Base-by-base conservation (phyloP, 768 basidiomycete genomes). In the Boletus patriciae region DNA sequence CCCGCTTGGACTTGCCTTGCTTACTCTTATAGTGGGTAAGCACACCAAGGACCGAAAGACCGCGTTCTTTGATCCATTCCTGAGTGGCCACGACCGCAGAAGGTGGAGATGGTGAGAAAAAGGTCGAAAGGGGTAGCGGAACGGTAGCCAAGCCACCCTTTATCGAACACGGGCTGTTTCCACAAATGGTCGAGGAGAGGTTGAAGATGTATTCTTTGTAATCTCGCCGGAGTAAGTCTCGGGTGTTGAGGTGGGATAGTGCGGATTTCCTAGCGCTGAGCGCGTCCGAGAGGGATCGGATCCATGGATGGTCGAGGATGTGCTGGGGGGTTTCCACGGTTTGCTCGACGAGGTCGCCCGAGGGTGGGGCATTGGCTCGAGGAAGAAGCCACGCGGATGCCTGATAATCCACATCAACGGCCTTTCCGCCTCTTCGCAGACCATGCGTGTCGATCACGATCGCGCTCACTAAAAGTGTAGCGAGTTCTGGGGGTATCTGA, bases 371-470 rank as follows among this genome's bases (percentile, higher is more conserved):
- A 4, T 81, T 80, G 3, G 87, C 84, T 19, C 73, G 76, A 1
- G 88, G 80, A 18, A 83, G 73, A 31, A 98, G 81, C 76, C 82
- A 84, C 9, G 76, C 68, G 0, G 83, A 87, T 0, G 93, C 85
- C 1, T 80, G 72, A 41, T 77, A 72, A 67, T 99, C 96, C 10
- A 78, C 72, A 4, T 74, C 64, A 3, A 83, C 75, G 0, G 90
- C 92, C 73, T 95, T 97, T 4, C 92, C 91, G 3, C 84, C 88
- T 2, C 76, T 76, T 61, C 86, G 86, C 37, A 97, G 78, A 11
- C 90, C 93, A 46, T 78, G 74, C 0, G 95, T 98, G 72, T 99
- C 97, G 65, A 98, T 87, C 51, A 93, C 70, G 62, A 96, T 88
- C 4, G 88, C 88, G 27, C 78, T 82, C 10, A 98, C 73, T 13